Base-by-base conservation (phyloP, 1,139 yeast genomes). In the Barnettozyma hawaiiensis region DNA sequence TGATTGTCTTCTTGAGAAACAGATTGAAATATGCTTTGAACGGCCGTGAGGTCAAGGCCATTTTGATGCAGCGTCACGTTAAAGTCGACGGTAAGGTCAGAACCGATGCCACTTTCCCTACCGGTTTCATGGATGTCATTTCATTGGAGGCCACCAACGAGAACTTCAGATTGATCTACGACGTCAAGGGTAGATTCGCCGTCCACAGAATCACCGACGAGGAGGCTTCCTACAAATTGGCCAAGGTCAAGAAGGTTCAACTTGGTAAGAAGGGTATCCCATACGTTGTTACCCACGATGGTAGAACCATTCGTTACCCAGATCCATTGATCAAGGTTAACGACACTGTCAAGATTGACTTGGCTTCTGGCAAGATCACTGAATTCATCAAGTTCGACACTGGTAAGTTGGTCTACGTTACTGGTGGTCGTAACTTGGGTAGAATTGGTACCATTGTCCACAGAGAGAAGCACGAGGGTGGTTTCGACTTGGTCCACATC, bases 341-440 rank as follows among this genome's bases (percentile, higher is more conserved):
- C 80, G 97, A 90, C 78, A 85, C 97, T 60, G 96, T 90, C 69
- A 90, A 90, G 81, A 76, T 90, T 67, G 96, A 90, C 74, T 78
- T 90, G 68, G 95, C 92, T 61, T 73, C 96, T 59, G 97, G 97
- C 71, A 90, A 90, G 81, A 82, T 87, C 68, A 72, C 85, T 54
- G 95, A 87, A 61, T 86, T 73, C 76, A 81, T 90, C 76, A 86
- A 87, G 76, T 90, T 90, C 69, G 97, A 87, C 71, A 79, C 92
- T 64, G 97, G 97, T 73, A 86, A 80, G 74, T 78, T 87, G 69
- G 96, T 84, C 60, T 90, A 89, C 94, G 94, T 85, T 71, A 90
- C 97, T 60, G 97, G 97, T 78, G 97, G 97, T 77, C 92, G 96
- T 76, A 89, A 87, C 85, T 82, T 90, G 95, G 98, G 98, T 71